Base-by-base conservation (phyloP, 768 basidiomycete species). In the Cyclocybe aegerita region DNA sequence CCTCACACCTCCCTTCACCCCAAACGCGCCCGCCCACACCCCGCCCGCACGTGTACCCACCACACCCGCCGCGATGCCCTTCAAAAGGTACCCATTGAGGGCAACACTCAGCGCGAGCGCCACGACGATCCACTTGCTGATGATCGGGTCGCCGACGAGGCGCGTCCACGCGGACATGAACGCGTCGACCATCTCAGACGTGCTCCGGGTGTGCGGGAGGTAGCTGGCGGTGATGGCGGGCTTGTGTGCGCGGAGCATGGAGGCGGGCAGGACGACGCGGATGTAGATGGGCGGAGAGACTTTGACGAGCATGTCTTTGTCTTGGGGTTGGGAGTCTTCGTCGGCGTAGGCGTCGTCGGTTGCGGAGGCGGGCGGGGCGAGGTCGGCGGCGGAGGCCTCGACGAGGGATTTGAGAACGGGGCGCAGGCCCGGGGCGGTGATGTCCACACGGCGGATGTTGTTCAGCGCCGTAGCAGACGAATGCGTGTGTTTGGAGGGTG, bases 121-220 rank as follows among this genome's bases (percentile, higher is more conserved):
- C 49, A 91, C 78, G 43, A 98, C 90, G 64, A 98, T 94, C 89
- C 92, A 95, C 72, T 98, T 98, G 60, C 83, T 86, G 54, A 98
- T 71, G 44, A 98, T 82, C 1, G 96, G 96, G 63, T 99, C 96
- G 34, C 93, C 93, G 44, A 98, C 93, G 56, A 98, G 84, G 10
- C 75, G 72, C 7, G 92, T 91, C 95, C 95, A 98, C 3, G 82
- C 79, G 38, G 82, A 82, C 89, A 97, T 90, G 75, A 95, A 95
- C 53, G 81, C 77, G 52, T 95, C 93, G 47, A 96, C 71, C 15
- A 81, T 70, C 50, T 85, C 83, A 17, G 71, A 74, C 3, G 78
- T 57, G 57, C 53, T 45, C 49, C 53, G 43, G 10, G 48, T 16
- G 34, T 46, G 46, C 4, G 46, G 16, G 14, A 45, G 37, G 16